Percentiles rank a stretch among this genome's conserved stretches.
phyloP scores from a whole-genome alignment of 495 filamentous ascomycete species.

The Thermothielavioides terrestris region DNA sequence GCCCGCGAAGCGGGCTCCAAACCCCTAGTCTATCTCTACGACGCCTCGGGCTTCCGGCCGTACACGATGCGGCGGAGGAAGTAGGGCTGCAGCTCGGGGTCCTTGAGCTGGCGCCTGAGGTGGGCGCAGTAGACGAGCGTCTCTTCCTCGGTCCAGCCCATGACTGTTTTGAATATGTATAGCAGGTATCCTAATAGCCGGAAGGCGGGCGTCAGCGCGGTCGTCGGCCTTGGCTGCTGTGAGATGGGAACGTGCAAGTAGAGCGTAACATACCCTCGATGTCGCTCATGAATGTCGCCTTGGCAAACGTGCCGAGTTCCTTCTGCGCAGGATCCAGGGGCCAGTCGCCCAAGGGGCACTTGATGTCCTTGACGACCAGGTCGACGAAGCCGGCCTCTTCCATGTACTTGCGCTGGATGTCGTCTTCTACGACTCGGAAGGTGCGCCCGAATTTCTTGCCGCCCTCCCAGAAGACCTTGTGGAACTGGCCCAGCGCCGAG shows the following conservation, averaged over 20 bases:
- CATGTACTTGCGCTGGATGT: conserved; percentile 49
- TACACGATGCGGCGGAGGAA: neutral
- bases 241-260: neutral
- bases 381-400: conserved; percentile 51
- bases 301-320: neutral
- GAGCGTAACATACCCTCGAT: neutral
- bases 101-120: neutral
- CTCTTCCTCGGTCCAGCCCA: neutral
- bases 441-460: conserved; percentile 11
- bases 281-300: neutral
- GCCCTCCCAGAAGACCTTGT: conserved; percentile 20
- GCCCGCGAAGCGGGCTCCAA: too few species aligned
- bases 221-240: neutral
- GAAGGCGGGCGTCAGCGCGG: neutral
- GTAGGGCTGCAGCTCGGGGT: neutral
- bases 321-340: neutral
- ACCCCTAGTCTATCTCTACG: too few species aligned
- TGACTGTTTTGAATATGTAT: neutral
- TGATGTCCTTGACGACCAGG: conserved; percentile 24
- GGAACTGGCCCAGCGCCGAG: conserved; percentile 27
- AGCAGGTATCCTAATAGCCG: neutral
- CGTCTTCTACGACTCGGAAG: conserved; percentile 20
- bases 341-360: neutral
- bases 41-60: neutral
- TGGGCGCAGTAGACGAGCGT: neutral